Conservation (phyloP, 805 yeast genomes). For the Saccharomyces mikatae region DNA sequence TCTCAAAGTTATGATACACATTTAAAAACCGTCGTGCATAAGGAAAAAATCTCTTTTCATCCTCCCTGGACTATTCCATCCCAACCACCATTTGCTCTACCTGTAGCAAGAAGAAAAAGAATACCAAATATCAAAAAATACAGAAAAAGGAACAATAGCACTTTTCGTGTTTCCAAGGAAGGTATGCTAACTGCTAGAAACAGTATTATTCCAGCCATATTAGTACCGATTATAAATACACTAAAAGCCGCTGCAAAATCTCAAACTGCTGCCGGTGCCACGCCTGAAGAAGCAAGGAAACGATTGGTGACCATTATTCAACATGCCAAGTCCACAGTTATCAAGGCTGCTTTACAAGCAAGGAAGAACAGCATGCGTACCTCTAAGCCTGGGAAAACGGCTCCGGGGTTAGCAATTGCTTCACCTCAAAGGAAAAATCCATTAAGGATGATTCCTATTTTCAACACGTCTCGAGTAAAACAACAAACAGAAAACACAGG, state of each 20-base stretch:
- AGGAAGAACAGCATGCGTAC: slow-evolving; percentile 6
- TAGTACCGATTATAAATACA: slow-evolving; percentile 27
- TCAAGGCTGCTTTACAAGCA: slow-evolving; percentile 17
- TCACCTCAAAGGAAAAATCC: neutral
- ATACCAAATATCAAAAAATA: slow-evolving; percentile 4
- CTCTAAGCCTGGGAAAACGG: neutral
- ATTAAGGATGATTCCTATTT: neutral
- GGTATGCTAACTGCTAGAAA: slow-evolving; percentile 6
- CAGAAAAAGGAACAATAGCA: slow-evolving; percentile 1
- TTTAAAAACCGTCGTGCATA: slow-evolving; percentile 21
- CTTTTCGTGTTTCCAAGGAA: slow-evolving; percentile 8
- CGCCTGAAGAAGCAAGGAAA: slow-evolving; percentile 26
- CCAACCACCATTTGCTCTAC: slow-evolving; percentile 27
- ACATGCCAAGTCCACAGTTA: slow-evolving; percentile 26
- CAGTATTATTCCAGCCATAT: slow-evolving; percentile 20
- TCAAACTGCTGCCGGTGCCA: slow-evolving; percentile 28
- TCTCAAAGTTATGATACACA: slow-evolving; percentile 9
- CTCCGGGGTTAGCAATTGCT: neutral
- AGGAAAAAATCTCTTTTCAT: slow-evolving; percentile 26
- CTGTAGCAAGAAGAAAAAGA: slow-evolving; percentile 24
- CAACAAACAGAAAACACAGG: neutral
- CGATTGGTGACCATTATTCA: slow-evolving; percentile 26
- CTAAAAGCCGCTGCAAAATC: slow-evolving; percentile 30
- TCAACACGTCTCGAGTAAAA: neutral
- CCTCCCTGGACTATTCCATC: slow-evolving; percentile 30